Base-by-base conservation (phyloP, 1,139 yeast species). In the Lodderomyces elongisporus region DNA sequence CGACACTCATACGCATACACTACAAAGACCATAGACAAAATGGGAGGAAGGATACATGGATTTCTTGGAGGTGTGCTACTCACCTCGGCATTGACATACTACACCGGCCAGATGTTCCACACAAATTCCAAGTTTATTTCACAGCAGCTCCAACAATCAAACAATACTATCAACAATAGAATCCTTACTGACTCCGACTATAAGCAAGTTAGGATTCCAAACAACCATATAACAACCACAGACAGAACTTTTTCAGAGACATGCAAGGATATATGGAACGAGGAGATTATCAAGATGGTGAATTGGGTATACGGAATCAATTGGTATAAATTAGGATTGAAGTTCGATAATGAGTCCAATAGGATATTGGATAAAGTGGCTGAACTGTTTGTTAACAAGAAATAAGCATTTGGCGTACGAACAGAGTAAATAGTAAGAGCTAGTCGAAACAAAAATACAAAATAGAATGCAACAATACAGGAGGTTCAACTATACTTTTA, bases 251-350 rank as follows among this genome's bases (percentile, higher is more conserved):
- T 77, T 28, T 49, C 49, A 8, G 91, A 85, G 54, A 79, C 89
- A 0, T 66, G 74, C 42, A 84, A 80, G 47, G 95, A 85, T 49
- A 67, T 85, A 30, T 85, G 95, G 95, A 82, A 85, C 49, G 79
- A 75, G 34, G 93, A 84, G 52, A 72, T 85, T 34, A 69, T 81
- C 42, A 68, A 64, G 31, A 71, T 74, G 44, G 87, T 79, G 17
- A 79, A 79, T 46, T 81, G 85, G 79, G 44, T 77, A 4, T 79
- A 79, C 49, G 56, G 77, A 16, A 60, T 77, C 33, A 66, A 72
- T 51, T 68, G 78, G 74, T 69, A 68, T 45, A 59, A 60, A 37
- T 49, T 58, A 45, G 69, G 74, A 0, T 47, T 60, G 18, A 53
- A 61, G 17, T 55, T 64, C 12, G 74, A 70, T 44, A 53, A 54